phyloP scores from a whole-genome alignment of 1,284 basidiomycete genomes.

The Puccinia polysora region DNA sequence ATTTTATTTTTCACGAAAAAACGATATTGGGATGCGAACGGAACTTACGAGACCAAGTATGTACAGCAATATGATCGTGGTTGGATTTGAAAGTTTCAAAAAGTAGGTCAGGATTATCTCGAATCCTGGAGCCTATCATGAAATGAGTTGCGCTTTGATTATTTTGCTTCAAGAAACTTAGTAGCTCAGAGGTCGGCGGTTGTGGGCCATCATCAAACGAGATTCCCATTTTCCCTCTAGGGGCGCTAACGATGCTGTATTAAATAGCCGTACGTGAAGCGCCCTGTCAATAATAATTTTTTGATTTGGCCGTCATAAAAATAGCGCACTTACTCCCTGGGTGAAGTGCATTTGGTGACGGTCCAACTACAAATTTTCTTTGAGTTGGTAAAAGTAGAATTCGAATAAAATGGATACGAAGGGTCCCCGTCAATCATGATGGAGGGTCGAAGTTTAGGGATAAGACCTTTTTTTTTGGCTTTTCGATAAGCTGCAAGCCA shows the following conservation, averaged over 20 bases:
- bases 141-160: slow-evolving; percentile 70
- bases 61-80: slow-evolving; percentile 65
- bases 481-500: slow-evolving; percentile 67
- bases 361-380: slow-evolving; percentile 39
- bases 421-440: slow-evolving; percentile 46
- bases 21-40: neutral
- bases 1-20: neutral
- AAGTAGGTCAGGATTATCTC: slow-evolving; percentile 61
- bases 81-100: slow-evolving; percentile 58
- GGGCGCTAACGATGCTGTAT: slow-evolving; percentile 31
- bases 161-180: slow-evolving; percentile 52
- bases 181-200: slow-evolving; percentile 13
- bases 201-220: slow-evolving; percentile 43
- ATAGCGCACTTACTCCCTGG: slow-evolving; percentile 10
- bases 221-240: slow-evolving; percentile 31
- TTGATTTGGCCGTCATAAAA: neutral
- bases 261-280: too few relatives aligned
- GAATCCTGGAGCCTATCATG: slow-evolving; percentile 71
- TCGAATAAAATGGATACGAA: slow-evolving; percentile 22
- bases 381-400: neutral
- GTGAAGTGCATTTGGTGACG: slow-evolving; percentile 28
- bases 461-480: slow-evolving; percentile 64
- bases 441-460: slow-evolving; percentile 64
- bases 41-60: slow-evolving; percentile 55
- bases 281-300: neutral